Evolutionary conservation across 1,139 yeast species (phyloP), one percentile per base, ranked within the genome.

Genomic region (Lodderomyces metapsilosis): DNA sequence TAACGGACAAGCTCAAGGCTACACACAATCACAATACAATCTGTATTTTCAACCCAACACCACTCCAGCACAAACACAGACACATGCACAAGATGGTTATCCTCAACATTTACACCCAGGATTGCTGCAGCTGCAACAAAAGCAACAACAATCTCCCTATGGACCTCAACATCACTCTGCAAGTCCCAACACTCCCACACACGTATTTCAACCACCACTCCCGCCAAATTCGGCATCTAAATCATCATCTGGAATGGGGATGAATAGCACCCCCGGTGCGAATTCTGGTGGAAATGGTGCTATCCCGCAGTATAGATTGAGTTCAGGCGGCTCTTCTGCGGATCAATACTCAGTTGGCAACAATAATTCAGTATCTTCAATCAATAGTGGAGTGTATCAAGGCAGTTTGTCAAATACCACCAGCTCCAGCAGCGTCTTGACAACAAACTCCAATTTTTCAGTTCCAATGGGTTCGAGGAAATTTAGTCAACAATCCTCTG

Each of bases 21-120:
- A 32, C 48, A 44, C 34, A 49, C 48, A 20, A 50, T 49, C 36
- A 15, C 40, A 39, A 30, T 40, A 16, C 51, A 47, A 11, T 51
- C 49, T 13, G 50, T 47, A 27, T 46, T 38, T 33, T 30, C 38
- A 12, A 21, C 39, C 13, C 20, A 30, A 24, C n/a, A 13, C 22
- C 5, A 22, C 20, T 13, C 43, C 24, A 16, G 18, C 16, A 21
- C 18, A 27, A 33, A 17, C 17, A 22, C 28, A 28, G 3, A 20
- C 16, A 21, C 18, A 27, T 33, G 15, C 17, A 22, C 28, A 28
- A 2, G 36, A 38, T 11, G 36, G 15, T 4, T 34, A 38, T 17
- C 40, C 20, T 4, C 40, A 17, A 22, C 39, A 37, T n/a, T 45
- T 40, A 18, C 46, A 33, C 9, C 38, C 38, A 20, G 41, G 31